Base-by-base conservation (phyloP, 352 stramenopile genomes). In the Phytopythium helicoides region DNA sequence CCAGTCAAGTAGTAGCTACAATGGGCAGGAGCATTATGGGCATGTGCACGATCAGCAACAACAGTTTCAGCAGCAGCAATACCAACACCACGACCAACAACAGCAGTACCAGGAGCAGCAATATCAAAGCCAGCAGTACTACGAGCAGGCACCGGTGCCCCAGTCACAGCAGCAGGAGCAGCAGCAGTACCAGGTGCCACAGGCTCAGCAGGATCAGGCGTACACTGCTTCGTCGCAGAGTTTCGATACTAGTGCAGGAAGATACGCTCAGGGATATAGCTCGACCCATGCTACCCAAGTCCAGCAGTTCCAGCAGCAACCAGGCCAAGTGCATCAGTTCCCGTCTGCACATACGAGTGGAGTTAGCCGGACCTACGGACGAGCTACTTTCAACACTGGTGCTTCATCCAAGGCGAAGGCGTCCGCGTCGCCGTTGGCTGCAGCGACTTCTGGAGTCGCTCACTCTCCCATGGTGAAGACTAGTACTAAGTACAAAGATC, bases 401-500 rank as follows among this genome's bases (percentile, higher is more conserved):
- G 36, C 41, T 19, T 22, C 34, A 18, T 37, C 45, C 18, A 33
- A 5, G 23, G 6, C 45, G 6, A 40, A 28, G n/a, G n/a, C 45
- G 5, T 39, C 28, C 25, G 3, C 45, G 8, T 21, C 18, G 5
- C 5, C 28, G 28, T 19, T 21, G 4, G 23, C 26, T 38, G n/a
- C 14, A 15, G 39, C 33, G 6, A 26, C 26, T 19, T 9, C 26
- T 18, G 2, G 16, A n/a, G 44, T 35, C 2, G 21, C 23, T 38
- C 67, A 64, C 39, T 38, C 66, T 16, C 21, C 60, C 12, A 37
- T 50, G 18, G 47, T 74, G 28, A 64, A 64, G 41, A 75, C 62
- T n/a, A 86, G 73, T 58, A 85, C 62, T 64, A 89, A 89, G 62
- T 87, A 92, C 62, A 92, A 93, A 64, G 86, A 95, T 28, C 86